Evolutionary conservation across 345 rosid species (phyloP).

Genomic region (Syzygium aromaticum): DNA sequence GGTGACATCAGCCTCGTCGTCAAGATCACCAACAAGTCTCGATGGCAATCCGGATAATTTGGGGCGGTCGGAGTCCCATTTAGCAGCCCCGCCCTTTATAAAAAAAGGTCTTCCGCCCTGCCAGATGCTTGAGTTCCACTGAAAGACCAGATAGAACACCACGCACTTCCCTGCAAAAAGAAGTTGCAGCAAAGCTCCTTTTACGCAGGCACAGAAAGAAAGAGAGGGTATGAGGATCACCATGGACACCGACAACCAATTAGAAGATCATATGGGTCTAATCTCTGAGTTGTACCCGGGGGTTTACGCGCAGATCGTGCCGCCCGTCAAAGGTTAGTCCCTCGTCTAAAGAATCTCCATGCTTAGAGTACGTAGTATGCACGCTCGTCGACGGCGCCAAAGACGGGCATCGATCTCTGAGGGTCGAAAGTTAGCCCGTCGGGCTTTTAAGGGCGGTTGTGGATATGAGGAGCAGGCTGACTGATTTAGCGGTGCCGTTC

Average conservation of each 20-base stretch:
- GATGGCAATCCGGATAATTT: conserved; percentile 2
- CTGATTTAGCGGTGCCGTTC: not conserved
- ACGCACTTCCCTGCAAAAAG: not conserved
- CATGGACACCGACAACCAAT: conserved; percentile 9
- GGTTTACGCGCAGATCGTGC: conserved; percentile 30
- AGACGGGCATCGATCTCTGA: too few species aligned
- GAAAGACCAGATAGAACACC: not conserved
- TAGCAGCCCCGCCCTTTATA: not conserved
- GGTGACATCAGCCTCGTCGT: not conserved
- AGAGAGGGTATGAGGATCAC: not conserved
- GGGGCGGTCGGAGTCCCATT: not conserved
- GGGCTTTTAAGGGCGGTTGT: too few species aligned
- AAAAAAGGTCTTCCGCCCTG: not conserved
- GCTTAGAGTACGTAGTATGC: not conserved
- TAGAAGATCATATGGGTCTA: conserved; percentile 39
- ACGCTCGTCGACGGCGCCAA: too few species aligned
- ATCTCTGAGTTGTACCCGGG: conserved; percentile 54
- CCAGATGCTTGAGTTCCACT: not conserved
- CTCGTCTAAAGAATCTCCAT: not conserved
- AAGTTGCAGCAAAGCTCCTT: not conserved
- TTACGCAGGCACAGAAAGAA: not conserved
- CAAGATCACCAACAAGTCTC: not conserved
- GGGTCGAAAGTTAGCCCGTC: too few species aligned
- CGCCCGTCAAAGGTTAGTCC: conserved; percentile 48
- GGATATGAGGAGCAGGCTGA: not conserved